Conservation (phyloP, 2,329 filamentous ascomycete species). For the Penicillium psychrosexuale region DNA sequence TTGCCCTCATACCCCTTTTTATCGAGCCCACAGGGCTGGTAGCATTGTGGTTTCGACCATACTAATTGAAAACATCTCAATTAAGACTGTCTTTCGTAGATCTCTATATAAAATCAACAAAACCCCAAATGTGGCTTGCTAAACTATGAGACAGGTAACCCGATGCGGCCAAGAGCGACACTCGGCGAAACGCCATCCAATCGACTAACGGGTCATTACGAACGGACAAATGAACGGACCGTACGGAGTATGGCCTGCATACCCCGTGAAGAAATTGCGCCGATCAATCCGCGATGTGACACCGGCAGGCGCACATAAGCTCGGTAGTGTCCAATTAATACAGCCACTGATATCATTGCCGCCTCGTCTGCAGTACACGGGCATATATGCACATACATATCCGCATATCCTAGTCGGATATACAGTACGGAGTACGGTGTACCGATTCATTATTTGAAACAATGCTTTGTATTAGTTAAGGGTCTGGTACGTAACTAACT, state of each 20-base stretch:
- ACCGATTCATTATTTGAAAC: background rate
- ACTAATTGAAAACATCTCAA: conserved; percentile 10
- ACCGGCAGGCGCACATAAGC: background rate
- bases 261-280: background rate
- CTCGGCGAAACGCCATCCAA: background rate
- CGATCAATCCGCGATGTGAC: background rate
- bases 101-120: background rate
- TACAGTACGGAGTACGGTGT: background rate
- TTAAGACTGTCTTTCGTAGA: background rate
- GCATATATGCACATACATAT: background rate
- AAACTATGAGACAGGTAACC: no score
- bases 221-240: background rate
- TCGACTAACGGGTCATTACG: background rate
- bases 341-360: conserved; percentile 10
- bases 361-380: background rate
- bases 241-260: background rate
- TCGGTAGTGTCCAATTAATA: background rate
- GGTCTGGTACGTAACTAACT: no score
- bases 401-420: background rate
- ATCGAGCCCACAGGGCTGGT: conserved; percentile 7
- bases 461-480: background rate
- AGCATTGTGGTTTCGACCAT: conserved; percentile 11
- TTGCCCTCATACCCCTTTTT: conserved; percentile 10
- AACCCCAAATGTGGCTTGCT: no score
- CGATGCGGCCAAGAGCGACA: background rate